These are phyloP conservation scores for Chlorociboria aeruginascens DNA, from an alignment of 495 filamentous ascomycete species.

Conservation along the genomic window DNA sequence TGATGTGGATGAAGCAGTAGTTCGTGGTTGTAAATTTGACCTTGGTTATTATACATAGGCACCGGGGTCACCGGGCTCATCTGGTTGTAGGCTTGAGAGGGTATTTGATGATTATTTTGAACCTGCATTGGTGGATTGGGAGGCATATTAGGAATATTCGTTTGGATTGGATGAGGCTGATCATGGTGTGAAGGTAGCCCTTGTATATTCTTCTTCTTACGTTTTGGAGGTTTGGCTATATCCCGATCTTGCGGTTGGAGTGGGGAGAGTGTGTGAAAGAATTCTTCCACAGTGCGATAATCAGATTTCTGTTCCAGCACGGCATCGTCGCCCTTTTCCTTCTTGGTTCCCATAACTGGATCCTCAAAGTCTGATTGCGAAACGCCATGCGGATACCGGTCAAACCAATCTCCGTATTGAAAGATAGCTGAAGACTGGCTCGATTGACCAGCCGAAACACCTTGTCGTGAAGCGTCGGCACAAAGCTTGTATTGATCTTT, in stretches of 20 bases:
- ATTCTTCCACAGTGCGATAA: constrained; percentile 88
- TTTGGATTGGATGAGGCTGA: constrained; percentile 8
- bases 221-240: constrained; percentile 13
- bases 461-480: constrained; percentile 54
- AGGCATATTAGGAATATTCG: constrained; percentile 8
- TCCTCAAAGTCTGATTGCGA: constrained; percentile 75
- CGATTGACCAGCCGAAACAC: constrained; percentile 15
- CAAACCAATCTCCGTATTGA: constrained; percentile 97
- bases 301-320: constrained; percentile 77
- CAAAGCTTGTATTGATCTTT: constrained; percentile 82
- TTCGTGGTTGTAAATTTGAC: constrained; percentile 9
- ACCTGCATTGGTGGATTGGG: constrained; percentile 4
- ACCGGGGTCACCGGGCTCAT: constrained; percentile 17
- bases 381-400: constrained; percentile 87
- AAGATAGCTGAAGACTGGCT: constrained; percentile 53
- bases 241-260: constrained; percentile 34
- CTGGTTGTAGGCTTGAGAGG: constrained; percentile 9
- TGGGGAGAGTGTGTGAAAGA: constrained; percentile 74
- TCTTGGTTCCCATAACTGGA: constrained; percentile 46
- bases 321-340: constrained; percentile 66
- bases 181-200: constrained; percentile 1
- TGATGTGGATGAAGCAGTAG: constrained; percentile 28
- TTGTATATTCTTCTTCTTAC: constrained; percentile 7
- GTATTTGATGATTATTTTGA: constrained; percentile 9
- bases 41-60: constrained; percentile 12